Evolutionary conservation across 345 rosid genomes (phyloP).

Genomic region (Isatis tinctoria): DNA sequence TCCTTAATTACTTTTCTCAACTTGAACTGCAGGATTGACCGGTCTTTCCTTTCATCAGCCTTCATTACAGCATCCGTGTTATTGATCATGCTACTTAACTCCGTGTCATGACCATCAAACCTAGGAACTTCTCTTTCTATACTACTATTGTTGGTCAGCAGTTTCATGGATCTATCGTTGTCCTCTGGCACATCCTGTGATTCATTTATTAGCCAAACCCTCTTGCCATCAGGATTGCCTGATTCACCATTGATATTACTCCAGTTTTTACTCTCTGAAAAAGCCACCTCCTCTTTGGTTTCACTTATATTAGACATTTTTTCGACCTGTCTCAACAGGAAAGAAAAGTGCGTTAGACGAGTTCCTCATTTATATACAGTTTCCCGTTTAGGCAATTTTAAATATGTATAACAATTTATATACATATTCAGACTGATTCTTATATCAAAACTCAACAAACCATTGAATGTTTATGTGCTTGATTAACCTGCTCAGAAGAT

Average conservation of each 20-base stretch:
- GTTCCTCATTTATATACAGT: neutral
- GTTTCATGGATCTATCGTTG: conserved; percentile 38
- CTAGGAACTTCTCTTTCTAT: conserved; percentile 33
- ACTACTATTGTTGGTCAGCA: conserved; percentile 35
- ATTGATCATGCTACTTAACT: conserved; percentile 23
- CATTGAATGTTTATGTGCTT: conserved; percentile 39
- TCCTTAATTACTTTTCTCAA: conserved; percentile 50
- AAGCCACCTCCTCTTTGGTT: conserved; percentile 34
- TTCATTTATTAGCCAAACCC: conserved; percentile 39
- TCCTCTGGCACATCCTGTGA: conserved; percentile 43
- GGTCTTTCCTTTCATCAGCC: conserved; percentile 30
- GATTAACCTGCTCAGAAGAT: conserved; percentile 41
- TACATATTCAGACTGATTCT: neutral
- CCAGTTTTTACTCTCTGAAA: conserved; percentile 30
- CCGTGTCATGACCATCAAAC: conserved; percentile 26
- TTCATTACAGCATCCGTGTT: conserved; percentile 19
- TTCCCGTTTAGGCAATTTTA: neutral
- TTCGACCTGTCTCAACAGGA: conserved; percentile 45
- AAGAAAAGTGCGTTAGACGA: neutral
- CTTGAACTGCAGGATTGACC: conserved; percentile 44
- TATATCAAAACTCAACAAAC: conserved; percentile 36
- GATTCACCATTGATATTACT: conserved; percentile 26
- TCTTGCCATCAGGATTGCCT: conserved; percentile 25
- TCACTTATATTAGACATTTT: conserved; percentile 41
- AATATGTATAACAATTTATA: neutral